Evolutionary conservation across 108 stramenopile genomes (phyloP).

Genomic region (Cyclostephanos invisitatus): DNA sequence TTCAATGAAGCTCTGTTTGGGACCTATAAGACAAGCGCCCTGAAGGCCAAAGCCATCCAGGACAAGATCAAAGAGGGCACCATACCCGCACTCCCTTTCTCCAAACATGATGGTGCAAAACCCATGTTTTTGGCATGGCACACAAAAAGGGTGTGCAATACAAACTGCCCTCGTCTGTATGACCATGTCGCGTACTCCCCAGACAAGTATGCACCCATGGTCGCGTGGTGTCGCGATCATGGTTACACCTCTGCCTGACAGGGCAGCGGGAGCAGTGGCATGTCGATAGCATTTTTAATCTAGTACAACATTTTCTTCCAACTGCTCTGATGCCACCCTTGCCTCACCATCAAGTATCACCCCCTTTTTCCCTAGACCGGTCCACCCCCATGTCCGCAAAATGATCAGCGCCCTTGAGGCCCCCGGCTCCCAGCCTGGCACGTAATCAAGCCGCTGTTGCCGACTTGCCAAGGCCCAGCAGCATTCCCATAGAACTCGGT

Average conservation of each 20-base stretch:
- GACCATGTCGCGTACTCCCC: constrained; percentile 1
- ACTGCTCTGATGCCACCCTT: constrained; percentile 4
- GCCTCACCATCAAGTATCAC: background rate
- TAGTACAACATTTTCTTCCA: background rate
- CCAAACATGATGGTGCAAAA: background rate
- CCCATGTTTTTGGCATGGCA: constrained; percentile 13
- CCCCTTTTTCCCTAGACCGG: background rate
- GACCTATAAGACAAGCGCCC: background rate
- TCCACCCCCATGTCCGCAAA: background rate
- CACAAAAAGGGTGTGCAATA: constrained; percentile 3
- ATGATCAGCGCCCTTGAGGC: background rate
- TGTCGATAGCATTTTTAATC: background rate
- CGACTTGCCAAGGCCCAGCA: background rate
- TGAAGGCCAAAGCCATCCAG: background rate
- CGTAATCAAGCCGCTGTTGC: too few species aligned
- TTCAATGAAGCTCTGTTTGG: constrained; percentile 2
- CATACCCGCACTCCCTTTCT: background rate
- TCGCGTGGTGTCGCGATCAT: background rate
- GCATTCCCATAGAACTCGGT: too few species aligned
- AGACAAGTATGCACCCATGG: background rate
- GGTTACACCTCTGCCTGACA: too few species aligned
- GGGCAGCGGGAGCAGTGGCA: background rate
- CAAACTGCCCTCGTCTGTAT: background rate
- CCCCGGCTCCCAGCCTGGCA: too few species aligned
- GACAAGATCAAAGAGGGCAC: background rate